These are phyloP conservation scores for Aspergillus glaucus DNA, from an alignment of 2,329 filamentous ascomycete species.

Conservation along the genomic window DNA sequence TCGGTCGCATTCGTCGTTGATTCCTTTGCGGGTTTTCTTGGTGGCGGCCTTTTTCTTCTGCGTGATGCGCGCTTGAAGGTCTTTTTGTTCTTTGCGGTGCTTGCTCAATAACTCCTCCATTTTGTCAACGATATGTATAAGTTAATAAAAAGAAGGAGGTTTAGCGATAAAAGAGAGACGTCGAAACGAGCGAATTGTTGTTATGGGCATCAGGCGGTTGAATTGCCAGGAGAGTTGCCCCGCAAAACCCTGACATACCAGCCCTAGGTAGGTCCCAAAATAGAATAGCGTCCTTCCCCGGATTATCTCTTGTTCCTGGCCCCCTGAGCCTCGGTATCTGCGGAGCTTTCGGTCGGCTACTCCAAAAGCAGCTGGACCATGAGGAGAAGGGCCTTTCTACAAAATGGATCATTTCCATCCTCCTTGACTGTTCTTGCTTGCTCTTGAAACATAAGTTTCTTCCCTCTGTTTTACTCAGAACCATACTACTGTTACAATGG, in stretches of 20 bases:
- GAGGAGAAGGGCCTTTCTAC: not conserved
- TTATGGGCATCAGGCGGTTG: constrained; percentile 2
- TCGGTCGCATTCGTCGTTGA: constrained; percentile 60
- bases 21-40: constrained; percentile 67
- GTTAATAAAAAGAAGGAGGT: not conserved
- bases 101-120: constrained; percentile 72
- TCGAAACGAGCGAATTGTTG: constrained; percentile 1
- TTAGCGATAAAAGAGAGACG: not conserved
- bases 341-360: constrained; percentile 16
- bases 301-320: constrained; percentile 8
- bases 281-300: constrained; percentile 10
- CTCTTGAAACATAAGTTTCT: not conserved
- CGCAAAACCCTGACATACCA: constrained; percentile 22
- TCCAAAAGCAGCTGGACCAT: not conserved
- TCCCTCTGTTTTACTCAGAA: not conserved
- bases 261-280: constrained; percentile 21
- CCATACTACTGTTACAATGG: constrained; percentile 37
- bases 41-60: constrained; percentile 96
- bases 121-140: not conserved
- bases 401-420: not conserved
- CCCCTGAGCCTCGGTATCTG: constrained; percentile 22
- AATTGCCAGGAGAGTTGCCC: constrained; percentile 11
- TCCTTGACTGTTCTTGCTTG: not conserved
- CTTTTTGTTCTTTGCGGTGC: constrained; percentile 82
- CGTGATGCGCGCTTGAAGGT: constrained; percentile 77